Evolutionary conservation across 129 eudicot species (phyloP).

Genomic region (Silybum marianum): DNA sequence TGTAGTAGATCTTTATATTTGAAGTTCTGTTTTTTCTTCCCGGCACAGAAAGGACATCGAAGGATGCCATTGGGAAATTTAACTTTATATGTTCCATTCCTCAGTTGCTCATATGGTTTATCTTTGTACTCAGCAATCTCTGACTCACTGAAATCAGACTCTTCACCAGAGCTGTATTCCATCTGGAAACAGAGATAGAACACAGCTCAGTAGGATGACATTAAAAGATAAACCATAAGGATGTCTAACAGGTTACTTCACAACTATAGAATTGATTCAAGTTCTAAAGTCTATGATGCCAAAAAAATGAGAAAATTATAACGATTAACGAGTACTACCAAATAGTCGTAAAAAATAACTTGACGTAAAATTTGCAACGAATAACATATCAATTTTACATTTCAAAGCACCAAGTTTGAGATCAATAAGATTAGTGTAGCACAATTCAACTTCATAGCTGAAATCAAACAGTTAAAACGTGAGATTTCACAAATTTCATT

Average conservation of each 20-base stretch:
- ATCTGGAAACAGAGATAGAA: slow-evolving; percentile 35
- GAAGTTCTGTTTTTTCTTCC: slow-evolving; percentile 90
- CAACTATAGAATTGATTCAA: not conserved
- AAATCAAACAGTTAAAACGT: not conserved
- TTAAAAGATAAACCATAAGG: not conserved
- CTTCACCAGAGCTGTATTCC: slow-evolving; percentile 77
- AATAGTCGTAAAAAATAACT: not conserved
- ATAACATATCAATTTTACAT: not conserved
- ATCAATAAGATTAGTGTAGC: not conserved
- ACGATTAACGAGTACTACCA: not conserved
- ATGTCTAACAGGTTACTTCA: not conserved
- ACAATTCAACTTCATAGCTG: not conserved
- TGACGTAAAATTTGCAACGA: not conserved
- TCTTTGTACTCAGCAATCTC: slow-evolving; percentile 68
- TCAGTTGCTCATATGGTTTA: slow-evolving; percentile 69
- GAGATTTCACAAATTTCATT: not conserved
- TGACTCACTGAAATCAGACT: slow-evolving; percentile 91
- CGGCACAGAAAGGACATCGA: slow-evolving; percentile 95
- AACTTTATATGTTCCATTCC: slow-evolving; percentile 59
- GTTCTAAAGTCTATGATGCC: not conserved
- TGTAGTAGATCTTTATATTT: slow-evolving; percentile 80
- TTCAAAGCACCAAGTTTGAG: not conserved
- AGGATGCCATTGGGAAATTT: slow-evolving; percentile 64
- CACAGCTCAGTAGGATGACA: not conserved
- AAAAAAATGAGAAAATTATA: not conserved